Evolutionary conservation across 2,329 filamentous ascomycete species (phyloP), one percentile per base, ranked within the genome.

Genomic region (Emergomyces orientalis): DNA sequence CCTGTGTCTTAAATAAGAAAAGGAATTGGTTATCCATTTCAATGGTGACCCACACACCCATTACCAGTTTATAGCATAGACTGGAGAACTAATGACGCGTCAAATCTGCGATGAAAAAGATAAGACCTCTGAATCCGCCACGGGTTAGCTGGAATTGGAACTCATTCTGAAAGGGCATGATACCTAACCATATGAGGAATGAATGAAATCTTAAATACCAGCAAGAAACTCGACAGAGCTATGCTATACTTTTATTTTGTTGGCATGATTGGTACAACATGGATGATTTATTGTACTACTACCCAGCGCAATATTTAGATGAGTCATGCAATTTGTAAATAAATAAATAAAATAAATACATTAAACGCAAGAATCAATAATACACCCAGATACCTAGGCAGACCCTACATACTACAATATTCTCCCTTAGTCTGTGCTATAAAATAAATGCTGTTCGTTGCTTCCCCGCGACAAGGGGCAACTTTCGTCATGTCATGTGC

Each of bases 1-100:
- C 30, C 77, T 75, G 22, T 81, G 79, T 69, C 68, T 81, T 17
- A 69, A 66, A 64, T 73, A 62, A 68, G 19, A 52, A 13, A 47
- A n/a, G 59, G 1, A 37, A 34, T 55, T 37, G 32, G 2, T 22
- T 5, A 37, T 55, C 5, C 25, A 30, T 17, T 7, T 27, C 14
- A 25, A 19, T 51, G 25, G 13, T 25, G 13, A 9, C 30, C 37
- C 22, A 4, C 30, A 55, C 22, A 4, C 52, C 52, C 1, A 32
- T 22, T 55, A 32, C 17, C 13, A 19, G n/a, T 9, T 25, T 55
- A 37, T 55, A n/a, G 22, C 9, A 19, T 22, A 3, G 2, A 25
- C 2, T 34, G 2, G 13, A 39, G 13, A 57, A 22, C 17, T n/a
- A 5, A n/a, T 22, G 22, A 19, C 30, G 17, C 32, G 13, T 34